Evolutionary conservation across 2,329 filamentous ascomycete species (phyloP).

Genomic region (Alternaria novae-zelandiae): DNA sequence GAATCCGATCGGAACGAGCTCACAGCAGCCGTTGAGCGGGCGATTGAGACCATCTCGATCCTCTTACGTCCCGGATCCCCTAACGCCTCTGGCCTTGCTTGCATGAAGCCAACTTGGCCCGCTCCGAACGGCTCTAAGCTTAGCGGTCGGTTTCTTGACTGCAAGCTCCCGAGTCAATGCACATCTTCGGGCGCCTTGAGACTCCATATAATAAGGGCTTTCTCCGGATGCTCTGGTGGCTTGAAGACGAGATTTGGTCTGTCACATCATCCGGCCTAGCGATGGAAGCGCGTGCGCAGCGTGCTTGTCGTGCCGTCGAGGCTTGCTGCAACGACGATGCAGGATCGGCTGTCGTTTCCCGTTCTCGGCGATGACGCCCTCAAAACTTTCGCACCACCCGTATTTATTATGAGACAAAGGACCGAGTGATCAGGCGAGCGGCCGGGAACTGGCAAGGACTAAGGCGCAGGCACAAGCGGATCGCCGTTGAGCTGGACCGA

Average conservation of each 20-base stretch:
- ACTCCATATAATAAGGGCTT: slow-evolving; percentile 21
- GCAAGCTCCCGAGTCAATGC: slow-evolving; percentile 36
- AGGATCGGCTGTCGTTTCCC: slow-evolving; percentile 15
- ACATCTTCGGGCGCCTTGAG: slow-evolving; percentile 22
- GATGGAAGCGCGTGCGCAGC: slow-evolving; percentile 19
- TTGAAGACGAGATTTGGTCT: slow-evolving; percentile 21
- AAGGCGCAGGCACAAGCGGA: slow-evolving; percentile 19
- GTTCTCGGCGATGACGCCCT: slow-evolving; percentile 13
- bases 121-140: slow-evolving; percentile 32
- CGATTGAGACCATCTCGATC: slow-evolving; percentile 30
- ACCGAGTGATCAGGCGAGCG: slow-evolving; percentile 14
- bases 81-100: slow-evolving; percentile 40
- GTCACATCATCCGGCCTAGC: slow-evolving; percentile 17
- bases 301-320: slow-evolving; percentile 18
- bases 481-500: slow-evolving; percentile 21
- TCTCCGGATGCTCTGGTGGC: slow-evolving; percentile 27
- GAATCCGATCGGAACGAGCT: slow-evolving; percentile 35
- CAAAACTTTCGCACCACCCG: slow-evolving; percentile 5
- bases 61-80: slow-evolving; percentile 31
- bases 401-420: slow-evolving; percentile 15
- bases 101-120: slow-evolving; percentile 40
- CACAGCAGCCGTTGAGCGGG: slow-evolving; percentile 39
- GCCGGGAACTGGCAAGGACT: slow-evolving; percentile 16
- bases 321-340: slow-evolving; percentile 18
- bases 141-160: slow-evolving; percentile 35